Conservation (phyloP, 495 filamentous ascomycete genomes). For the Neurospora sublineolata region DNA sequence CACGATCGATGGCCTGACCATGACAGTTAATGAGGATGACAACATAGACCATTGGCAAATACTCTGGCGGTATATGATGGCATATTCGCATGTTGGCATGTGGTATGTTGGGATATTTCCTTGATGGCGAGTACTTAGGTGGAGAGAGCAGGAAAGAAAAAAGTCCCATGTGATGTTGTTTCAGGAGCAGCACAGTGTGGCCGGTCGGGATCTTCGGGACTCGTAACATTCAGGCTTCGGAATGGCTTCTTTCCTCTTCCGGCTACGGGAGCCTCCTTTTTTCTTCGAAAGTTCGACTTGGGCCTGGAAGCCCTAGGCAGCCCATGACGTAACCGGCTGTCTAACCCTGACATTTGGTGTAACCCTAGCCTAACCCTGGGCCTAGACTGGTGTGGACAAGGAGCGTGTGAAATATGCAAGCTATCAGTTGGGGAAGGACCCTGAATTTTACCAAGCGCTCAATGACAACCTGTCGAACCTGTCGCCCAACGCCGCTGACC, state of each 20-base stretch:
- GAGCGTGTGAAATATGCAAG: slow-evolving; percentile 15
- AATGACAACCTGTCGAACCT: neutral
- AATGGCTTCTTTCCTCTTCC: neutral
- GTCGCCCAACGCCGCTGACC: neutral
- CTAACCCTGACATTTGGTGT: neutral
- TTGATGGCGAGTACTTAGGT: neutral
- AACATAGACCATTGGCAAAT: neutral
- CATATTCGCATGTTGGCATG: neutral
- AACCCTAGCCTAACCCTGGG: slow-evolving; percentile 1
- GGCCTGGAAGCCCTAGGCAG: neutral
- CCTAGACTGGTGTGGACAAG: slow-evolving; percentile 1
- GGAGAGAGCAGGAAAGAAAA: neutral
- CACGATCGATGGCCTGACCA: neutral
- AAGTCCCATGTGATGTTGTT: neutral
- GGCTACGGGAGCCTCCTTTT: neutral
- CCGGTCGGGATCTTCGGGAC: neutral
- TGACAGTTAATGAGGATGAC: neutral
- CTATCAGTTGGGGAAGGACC: slow-evolving; percentile 23
- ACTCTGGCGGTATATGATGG: neutral
- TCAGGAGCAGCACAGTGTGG: neutral
- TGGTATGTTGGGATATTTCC: neutral
- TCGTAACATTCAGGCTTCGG: neutral
- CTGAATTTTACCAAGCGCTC: slow-evolving; percentile 13
- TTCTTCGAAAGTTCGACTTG: neutral
- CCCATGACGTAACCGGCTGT: neutral